Conservation (phyloP, 225 moss, liverwort and hornwort species). For the Climacium dendroides region DNA sequence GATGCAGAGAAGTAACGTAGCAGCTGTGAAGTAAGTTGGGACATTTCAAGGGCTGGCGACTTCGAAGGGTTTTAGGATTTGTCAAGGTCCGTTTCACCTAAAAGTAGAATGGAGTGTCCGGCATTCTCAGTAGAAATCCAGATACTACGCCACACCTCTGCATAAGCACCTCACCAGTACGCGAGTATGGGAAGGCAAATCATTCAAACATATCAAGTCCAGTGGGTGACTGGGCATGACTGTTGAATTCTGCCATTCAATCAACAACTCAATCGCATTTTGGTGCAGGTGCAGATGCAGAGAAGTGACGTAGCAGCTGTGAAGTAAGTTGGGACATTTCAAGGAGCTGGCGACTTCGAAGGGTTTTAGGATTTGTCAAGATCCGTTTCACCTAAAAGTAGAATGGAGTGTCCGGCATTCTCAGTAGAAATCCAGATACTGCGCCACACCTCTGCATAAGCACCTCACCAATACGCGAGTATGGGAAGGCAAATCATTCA, state of each 20-base stretch:
- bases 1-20: background rate
- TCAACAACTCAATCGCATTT: background rate
- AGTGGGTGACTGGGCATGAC: no score
- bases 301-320: background rate
- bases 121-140: no score
- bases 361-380: no score
- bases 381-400: background rate
- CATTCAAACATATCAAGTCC: no score
- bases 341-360: background rate
- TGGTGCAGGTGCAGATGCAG: background rate
- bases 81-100: background rate
- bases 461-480: background rate
- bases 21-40: background rate
- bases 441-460: background rate
- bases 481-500: background rate
- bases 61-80: background rate
- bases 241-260: no score
- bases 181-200: no score
- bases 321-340: background rate
- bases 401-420: background rate
- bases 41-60: background rate
- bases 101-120: no score
- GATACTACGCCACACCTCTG: no score
- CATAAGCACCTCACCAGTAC: no score
- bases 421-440: background rate